Percentiles rank a stretch among this genome's conserved stretches.
Conservation (phyloP, 2,329 filamentous ascomycete species). For the Cadophora sp. region DNA sequence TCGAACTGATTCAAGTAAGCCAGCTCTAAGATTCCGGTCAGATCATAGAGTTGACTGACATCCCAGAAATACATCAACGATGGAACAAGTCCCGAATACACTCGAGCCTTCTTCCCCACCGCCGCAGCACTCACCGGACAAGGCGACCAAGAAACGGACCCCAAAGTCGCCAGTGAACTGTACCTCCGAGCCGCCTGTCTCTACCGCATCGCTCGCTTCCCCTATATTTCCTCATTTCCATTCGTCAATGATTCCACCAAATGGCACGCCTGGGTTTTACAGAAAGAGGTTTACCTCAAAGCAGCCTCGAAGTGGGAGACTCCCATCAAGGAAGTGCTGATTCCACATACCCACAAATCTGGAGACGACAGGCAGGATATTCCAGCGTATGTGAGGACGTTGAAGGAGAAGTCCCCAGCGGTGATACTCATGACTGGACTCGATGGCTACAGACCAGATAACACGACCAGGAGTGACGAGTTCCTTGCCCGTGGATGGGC, state of each 20-base stretch:
- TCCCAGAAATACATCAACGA: constrained; percentile 64
- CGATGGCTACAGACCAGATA: constrained; percentile 69
- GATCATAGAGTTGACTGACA: constrained; percentile 2
- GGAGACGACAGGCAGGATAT: constrained; percentile 61
- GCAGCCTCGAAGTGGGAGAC: constrained; percentile 59
- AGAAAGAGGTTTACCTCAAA: constrained; percentile 69
- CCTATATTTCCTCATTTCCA: constrained; percentile 56
- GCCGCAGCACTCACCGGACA: constrained; percentile 61
- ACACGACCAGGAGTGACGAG: constrained; percentile 65
- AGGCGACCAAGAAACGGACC: constrained; percentile 58
- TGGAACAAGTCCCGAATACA: constrained; percentile 70
- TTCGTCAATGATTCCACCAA: constrained; percentile 54
- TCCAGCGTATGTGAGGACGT: constrained; percentile 70
- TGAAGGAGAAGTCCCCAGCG: constrained; percentile 52
- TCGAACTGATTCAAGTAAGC: constrained; percentile 62
- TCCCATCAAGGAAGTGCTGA: constrained; percentile 66
- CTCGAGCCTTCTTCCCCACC: constrained; percentile 64
- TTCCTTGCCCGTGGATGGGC: constrained; percentile 70
- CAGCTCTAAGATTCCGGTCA: constrained; percentile 16
- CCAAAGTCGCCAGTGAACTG: constrained; percentile 61
- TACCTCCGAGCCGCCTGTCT: constrained; percentile 75
- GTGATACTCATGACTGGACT: constrained; percentile 67
- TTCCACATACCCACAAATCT: constrained; percentile 61
- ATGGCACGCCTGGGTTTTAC: constrained; percentile 67
- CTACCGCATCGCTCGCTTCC: constrained; percentile 77